Base-by-base conservation (phyloP, 495 filamentous ascomycete genomes). In the Astrothelium macrocarpum region DNA sequence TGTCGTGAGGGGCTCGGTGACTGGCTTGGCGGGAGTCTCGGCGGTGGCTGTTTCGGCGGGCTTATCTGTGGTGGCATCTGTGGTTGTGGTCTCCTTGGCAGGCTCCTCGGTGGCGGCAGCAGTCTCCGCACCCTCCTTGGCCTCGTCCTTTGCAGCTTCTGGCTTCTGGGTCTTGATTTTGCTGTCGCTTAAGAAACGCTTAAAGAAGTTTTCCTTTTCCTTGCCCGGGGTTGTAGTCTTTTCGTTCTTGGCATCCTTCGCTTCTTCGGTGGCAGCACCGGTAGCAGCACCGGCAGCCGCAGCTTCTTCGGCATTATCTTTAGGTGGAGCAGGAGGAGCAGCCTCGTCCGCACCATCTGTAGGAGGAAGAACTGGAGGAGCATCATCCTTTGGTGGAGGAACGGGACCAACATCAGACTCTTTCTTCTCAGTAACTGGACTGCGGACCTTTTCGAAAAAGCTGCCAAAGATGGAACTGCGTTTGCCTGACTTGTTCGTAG, bases 171-270 rank as follows among this genome's bases (percentile, higher is more conserved):
- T 26, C n/a, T 66, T 63, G 23, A 65, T 59, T 64, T 68, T 70
- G 66, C 70, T 74, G 53, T 77, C 76, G 53, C 75, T 78, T 65
- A 81, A 79, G 9, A 85, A 68, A 12, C 74, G 72, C 45, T 77
- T 81, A 53, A 86, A 78, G 49, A 84, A 77, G 23, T 78, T 76
- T 23, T 76, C 74, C 70, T 78, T 80, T 65, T 78, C 75, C 31
- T 73, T 62, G 34, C 42, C 65, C 3, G 70, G 68, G 1, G 66
- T 64, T 7, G 53, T 60, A 14, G 49, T 32, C 29, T 56, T 56
- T 9, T 56, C 49, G 9, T 56, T 56, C n/a, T 36, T 32, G 59
- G 3, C n/a, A 11, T 60, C 59, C 26, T 60, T 60, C 7, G 53
- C 3, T 25, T 61, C 64, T n/a, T 58, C 53, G 62, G 45, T 45